Percentiles rank a stretch among this genome's conserved stretches.
phyloP scores from a whole-genome alignment of 306 rosid genomes.

The Alnus glutinosa region DNA sequence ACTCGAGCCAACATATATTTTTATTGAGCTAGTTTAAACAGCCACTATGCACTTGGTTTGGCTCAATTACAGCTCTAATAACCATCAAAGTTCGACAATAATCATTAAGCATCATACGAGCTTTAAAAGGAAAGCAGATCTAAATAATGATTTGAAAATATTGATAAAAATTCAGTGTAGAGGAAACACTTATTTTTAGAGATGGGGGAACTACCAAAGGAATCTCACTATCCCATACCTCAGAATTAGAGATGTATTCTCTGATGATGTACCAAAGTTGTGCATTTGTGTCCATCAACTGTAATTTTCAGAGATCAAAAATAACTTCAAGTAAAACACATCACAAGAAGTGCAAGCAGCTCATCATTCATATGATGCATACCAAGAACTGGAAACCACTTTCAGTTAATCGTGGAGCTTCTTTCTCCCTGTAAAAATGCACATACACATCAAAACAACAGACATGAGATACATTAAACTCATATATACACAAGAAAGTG shows the following conservation, averaged over 20 bases:
- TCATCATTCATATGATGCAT: constrained; percentile 44
- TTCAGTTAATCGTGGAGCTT: constrained; percentile 83
- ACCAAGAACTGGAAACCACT: constrained; percentile 99
- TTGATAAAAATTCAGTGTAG: neutral
- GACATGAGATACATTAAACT: constrained; percentile 19
- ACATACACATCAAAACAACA: constrained; percentile 24
- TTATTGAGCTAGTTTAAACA: no score
- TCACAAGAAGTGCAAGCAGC: constrained; percentile 31
- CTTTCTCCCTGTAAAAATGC: constrained; percentile 66
- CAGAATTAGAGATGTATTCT: constrained; percentile 92
- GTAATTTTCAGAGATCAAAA: constrained; percentile 40
- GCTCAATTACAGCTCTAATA: no score
- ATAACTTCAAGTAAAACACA: constrained; percentile 34
- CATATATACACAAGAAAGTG: neutral
- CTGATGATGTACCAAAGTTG: constrained; percentile 98
- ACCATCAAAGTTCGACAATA: neutral
- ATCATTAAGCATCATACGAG: neutral
- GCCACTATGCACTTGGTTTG: no score
- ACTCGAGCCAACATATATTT: no score
- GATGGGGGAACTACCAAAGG: constrained; percentile 2
- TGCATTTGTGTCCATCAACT: constrained; percentile 98
- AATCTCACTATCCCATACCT: constrained; percentile 48
- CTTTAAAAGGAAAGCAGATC: neutral
- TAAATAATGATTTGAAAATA: neutral
- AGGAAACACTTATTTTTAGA: neutral